Evolutionary conservation across 768 basidiomycete species (phyloP), one percentile per base, ranked within the genome.

Genomic region (Xanthoconium purpureum): DNA sequence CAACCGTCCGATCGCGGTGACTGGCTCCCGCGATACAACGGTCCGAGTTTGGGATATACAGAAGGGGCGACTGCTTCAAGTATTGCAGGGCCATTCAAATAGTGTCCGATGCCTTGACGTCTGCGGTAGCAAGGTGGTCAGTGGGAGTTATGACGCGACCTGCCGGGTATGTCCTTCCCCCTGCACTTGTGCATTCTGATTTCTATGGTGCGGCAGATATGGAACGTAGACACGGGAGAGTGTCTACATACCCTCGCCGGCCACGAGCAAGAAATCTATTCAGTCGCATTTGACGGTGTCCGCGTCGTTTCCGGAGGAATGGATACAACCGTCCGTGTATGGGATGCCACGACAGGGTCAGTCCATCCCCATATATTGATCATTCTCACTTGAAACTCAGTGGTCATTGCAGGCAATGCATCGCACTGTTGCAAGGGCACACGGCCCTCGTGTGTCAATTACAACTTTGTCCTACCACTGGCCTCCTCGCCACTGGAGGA

Each of bases 1-100:
- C 68, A 85, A 87, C 38, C 81, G 91, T 12, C 94, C 96, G 0
- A 80, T 96, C 50, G 94, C 93, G 0, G 85, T 99, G 35, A 89
- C 90, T 0, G 96, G 94, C 46, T 92, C 93, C 35, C 81, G 96
- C 17, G 96, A 98, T 63, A 76, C 80, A 15, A 92, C 91, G 5
- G 67, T 98, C 38, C 80, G 93, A 1, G 91, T 97, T 0, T 99
- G 96, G 96, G 91, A 99, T 70, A 82, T 99, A 35, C 89, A 92
- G 70, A 80, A 77, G 13, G 96, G 96, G 0, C 76, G 80, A 45
- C 73, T 82, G 55, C 66, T 91, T 35, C 77, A 82, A 17, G 76
- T 86, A 8, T 77, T 99, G 33, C 71, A 75, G 18, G 96, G 96
- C 0, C 96, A 99, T 68, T 73, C 76, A 29, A 77, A 82, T 40